phyloP scores from a whole-genome alignment of 352 stramenopile genomes.

The Phytophthora brassicae region DNA sequence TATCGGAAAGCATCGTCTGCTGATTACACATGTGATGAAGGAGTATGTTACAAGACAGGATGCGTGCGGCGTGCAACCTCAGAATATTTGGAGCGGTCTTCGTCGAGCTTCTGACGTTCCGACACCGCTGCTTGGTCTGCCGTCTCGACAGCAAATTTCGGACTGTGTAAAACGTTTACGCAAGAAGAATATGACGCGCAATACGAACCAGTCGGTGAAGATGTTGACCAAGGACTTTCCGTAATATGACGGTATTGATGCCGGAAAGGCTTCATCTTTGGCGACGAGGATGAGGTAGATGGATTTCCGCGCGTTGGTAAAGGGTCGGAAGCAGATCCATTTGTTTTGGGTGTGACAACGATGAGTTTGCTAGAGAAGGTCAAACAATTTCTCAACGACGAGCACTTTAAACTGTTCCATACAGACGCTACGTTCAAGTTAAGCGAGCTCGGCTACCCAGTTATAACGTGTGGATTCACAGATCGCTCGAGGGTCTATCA shows the following conservation, averaged over 20 bases:
- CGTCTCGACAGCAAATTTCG: too few species aligned
- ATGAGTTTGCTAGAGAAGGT: not conserved
- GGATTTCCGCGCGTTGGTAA: not conserved
- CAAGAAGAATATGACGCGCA: too few species aligned
- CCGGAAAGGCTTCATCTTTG: constrained; percentile 2
- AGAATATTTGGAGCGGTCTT: too few species aligned
- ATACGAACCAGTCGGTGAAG: too few species aligned
- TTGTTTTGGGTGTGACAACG: constrained; percentile 5
- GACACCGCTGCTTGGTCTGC: too few species aligned
- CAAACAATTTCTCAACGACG: not conserved
- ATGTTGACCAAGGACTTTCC: too few species aligned
- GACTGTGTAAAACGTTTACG: too few species aligned
- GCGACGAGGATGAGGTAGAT: not conserved
- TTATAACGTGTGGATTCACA: constrained; percentile 8
- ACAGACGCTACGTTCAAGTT: constrained; percentile 5
- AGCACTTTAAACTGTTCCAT: constrained; percentile 5
- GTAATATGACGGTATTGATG: not conserved
- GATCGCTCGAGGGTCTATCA: not conserved
- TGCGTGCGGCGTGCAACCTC: too few species aligned
- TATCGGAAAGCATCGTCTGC: too few species aligned
- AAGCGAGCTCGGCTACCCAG: constrained; percentile 7
- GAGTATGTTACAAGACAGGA: too few species aligned
- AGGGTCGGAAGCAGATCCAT: not conserved
- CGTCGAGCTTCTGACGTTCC: too few species aligned
- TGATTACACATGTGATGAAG: too few species aligned